These are phyloP conservation scores for Sclerotinia glacialis DNA, from an alignment of 2,329 filamentous ascomycete species.

Conservation along the genomic window DNA sequence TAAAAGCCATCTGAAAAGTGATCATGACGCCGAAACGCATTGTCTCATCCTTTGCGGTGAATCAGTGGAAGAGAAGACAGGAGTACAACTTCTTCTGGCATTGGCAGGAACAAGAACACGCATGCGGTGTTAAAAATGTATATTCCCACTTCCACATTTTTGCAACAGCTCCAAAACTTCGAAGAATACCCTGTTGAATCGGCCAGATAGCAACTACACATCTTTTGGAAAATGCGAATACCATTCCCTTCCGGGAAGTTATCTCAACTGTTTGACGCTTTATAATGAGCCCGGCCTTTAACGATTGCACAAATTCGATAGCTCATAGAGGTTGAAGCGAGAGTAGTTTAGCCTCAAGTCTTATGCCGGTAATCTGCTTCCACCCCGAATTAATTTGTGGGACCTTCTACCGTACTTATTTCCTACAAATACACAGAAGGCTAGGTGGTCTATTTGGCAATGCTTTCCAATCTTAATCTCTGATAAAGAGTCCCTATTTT, in stretches of 20 bases:
- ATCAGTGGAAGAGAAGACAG: neutral
- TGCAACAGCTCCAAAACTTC: neutral
- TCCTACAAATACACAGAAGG: neutral
- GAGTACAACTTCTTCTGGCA: neutral
- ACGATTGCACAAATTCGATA: neutral
- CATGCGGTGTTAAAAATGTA: neutral
- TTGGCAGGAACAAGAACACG: neutral
- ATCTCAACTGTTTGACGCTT: neutral
- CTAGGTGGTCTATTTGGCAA: conserved; percentile 1
- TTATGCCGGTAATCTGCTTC: neutral
- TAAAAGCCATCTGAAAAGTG: neutral
- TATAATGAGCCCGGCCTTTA: neutral
- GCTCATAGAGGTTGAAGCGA: neutral
- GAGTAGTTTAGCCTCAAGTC: neutral
- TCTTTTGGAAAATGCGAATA: neutral
- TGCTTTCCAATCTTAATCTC: neutral
- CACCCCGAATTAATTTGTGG: neutral
- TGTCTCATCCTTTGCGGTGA: conserved; percentile 1
- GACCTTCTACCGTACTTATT: neutral
- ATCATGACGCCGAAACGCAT: conserved; percentile 3
- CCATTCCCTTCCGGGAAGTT: neutral
- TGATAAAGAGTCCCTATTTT: conserved; percentile 4
- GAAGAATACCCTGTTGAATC: neutral
- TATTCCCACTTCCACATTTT: neutral
- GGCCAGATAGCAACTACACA: neutral